Base-by-base conservation (phyloP, 129 eudicot genomes). In the Scalesia atractyloides region DNA sequence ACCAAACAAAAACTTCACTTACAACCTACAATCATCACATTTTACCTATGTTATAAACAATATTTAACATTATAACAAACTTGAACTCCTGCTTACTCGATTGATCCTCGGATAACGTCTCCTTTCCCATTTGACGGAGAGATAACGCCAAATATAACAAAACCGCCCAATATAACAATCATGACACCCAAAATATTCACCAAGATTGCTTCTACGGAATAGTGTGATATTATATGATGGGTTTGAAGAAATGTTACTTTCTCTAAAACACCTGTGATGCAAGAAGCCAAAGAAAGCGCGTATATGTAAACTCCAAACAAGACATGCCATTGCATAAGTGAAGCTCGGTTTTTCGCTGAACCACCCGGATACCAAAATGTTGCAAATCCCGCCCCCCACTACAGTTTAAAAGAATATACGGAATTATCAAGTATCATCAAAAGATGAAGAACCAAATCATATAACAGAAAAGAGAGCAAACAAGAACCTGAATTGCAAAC, bases 351-450 rank as follows among this genome's bases (percentile, higher is more conserved):
- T 78, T 80, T 84, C 63, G 90, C 80, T 53, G 95, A 85, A 66
- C 96, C 92, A 58, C 98, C 92, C 2, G 98, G 87, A 73, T 87
- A 89, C 95, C 96, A 93, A 73, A 87, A 93, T 50, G 96, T 84
- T 49, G 78, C 76, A 79, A 89, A 92, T 67, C 98, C 98, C 79
- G 73, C 86, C 64, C 80, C 86, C 96, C 88, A 93, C 98, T 89
- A 85, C 60, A 56, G 26, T 67, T 34, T 65, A 52, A 43, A 37
- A 66, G 20, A 12, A 37, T 39, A 58, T 62, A 62, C 8, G 19
- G 39, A 34, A 30, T 34, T n/a, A 24, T 15, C 0, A 6, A 13
- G 7, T 15, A 37, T 24, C 44, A 22, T 22, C 41, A 59, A 17
- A 50, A 50, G 56, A 16, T 70, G 3, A 70, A 44, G 46, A 33